Evolutionary conservation across 2,329 filamentous ascomycete genomes (phyloP), one percentile per base, ranked within the genome.

Genomic region (Neoarthrinium moseri): DNA sequence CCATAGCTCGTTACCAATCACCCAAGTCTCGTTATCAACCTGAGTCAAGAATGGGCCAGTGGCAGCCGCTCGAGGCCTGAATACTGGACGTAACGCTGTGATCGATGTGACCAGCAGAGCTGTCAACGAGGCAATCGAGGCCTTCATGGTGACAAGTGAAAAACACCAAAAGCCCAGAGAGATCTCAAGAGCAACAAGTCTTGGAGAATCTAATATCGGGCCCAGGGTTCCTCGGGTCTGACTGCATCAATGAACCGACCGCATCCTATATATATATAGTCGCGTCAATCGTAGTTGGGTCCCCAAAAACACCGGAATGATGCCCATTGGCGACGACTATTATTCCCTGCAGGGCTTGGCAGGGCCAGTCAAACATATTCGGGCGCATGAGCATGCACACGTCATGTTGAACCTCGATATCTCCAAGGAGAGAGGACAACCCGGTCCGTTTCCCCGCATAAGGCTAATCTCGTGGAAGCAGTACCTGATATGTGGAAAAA

Each of bases 1-100:
- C 59, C 59, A 61, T 32, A 58, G 32, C 35, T 56, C 59, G 30
- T 65, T 65, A 24, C 62, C 61, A 39, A 64, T 60, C 21, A 63
- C 45, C 60, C 60, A 63, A 7, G 54, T 62, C 46, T 56, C 47
- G 15, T 43, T 54, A 44, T 57, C 47, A 12, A 62, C 46, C 38
- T 62, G 52, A 13, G 38, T 52, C 21, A 64, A 43, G 40, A 63
- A 64, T 15, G 61, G 59, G 27, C 41, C 49, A 13, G n/a, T 41
- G 6, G 49, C 48, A 15, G 23, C 10, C 11, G 22, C 18, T 12
- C n/a, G 15, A 17, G 42, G 7, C 22, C 32, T 13, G 11, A 15
- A 13, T 15, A 18, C 4, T n/a, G 42, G 35, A 3, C 36, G 20
- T n/a, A n/a, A n/a, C 11, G 39, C 20, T 13, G 37, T n/a, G 30